Conservation (phyloP, 768 basidiomycete species). For the Tephrocybe sp. region DNA sequence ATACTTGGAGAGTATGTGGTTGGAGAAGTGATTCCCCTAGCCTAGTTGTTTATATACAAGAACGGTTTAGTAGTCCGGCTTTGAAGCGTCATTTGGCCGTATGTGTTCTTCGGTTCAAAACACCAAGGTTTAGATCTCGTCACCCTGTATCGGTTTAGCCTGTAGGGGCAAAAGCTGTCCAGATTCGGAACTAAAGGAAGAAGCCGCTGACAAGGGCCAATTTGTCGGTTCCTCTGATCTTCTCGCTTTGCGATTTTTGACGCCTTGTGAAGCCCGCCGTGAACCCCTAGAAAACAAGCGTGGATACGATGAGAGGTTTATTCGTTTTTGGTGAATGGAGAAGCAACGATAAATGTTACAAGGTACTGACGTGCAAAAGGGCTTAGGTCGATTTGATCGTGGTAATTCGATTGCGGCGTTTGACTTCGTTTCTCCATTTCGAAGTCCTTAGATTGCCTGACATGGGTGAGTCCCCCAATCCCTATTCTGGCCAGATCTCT, state of each 20-base stretch:
- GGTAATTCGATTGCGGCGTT: slow-evolving; percentile 31
- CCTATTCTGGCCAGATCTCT: slow-evolving; percentile 8
- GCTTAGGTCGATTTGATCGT: slow-evolving; percentile 12
- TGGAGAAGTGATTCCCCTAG: too few species aligned
- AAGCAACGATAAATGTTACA: neutral
- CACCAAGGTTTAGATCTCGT: slow-evolving; percentile 28
- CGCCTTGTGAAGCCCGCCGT: neutral
- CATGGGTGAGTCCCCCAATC: slow-evolving; percentile 2
- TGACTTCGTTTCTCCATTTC: slow-evolving; percentile 27
- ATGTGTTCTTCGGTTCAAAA: slow-evolving; percentile 37
- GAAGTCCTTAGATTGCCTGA: slow-evolving; percentile 7
- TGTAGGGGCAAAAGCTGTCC: slow-evolving; percentile 36
- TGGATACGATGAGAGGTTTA: neutral
- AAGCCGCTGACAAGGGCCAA: slow-evolving; percentile 20
- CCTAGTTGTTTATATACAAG: slow-evolving; percentile 21
- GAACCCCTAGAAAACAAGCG: neutral
- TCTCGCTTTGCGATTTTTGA: slow-evolving; percentile 1
- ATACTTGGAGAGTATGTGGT: slow-evolving; percentile 7
- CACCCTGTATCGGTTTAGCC: slow-evolving; percentile 29
- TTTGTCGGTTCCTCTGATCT: slow-evolving; percentile 25
- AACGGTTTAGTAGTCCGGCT: slow-evolving; percentile 24
- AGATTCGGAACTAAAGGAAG: slow-evolving; percentile 25
- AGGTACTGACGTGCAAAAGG: slow-evolving; percentile 3
- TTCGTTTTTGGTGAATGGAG: neutral
- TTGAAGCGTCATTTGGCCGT: slow-evolving; percentile 23